Evolutionary conservation across 1,284 basidiomycete genomes (phyloP).

Genomic region (Cryptococcus sp.): DNA sequence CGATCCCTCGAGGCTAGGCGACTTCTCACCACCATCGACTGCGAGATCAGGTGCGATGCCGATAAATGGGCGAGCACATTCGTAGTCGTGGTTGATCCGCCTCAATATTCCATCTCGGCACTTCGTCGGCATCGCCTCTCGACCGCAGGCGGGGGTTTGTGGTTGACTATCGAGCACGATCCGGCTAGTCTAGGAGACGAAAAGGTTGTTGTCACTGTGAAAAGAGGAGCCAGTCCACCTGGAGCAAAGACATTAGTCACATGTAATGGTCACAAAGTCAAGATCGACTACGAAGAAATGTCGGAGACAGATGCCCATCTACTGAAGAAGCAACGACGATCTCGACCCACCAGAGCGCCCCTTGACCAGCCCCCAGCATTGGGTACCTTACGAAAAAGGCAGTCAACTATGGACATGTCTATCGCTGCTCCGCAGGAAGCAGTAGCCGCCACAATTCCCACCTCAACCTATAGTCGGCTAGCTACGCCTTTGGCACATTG

Average conservation of each 20-base stretch:
- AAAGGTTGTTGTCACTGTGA: constrained; percentile 65
- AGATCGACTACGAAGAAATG: constrained; percentile 87
- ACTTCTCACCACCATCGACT: constrained; percentile 60
- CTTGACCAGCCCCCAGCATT: constrained; percentile 85
- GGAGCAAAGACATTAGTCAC: constrained; percentile 69
- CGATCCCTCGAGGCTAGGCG: constrained; percentile 13
- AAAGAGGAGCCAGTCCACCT: constrained; percentile 56
- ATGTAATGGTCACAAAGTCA: constrained; percentile 82
- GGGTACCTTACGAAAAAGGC: constrained; percentile 58
- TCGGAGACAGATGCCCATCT: constrained; percentile 81
- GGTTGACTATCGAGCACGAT: constrained; percentile 90
- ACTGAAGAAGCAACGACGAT: constrained; percentile 75
- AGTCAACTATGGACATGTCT: constrained; percentile 27
- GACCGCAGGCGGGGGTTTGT: constrained; percentile 85
- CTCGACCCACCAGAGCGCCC: constrained; percentile 80
- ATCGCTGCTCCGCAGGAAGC: not conserved
- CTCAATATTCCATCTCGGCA: constrained; percentile 77
- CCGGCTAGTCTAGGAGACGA: constrained; percentile 70
- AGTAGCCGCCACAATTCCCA: not conserved
- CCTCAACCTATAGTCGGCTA: constrained; percentile 15
- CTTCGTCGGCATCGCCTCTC: constrained; percentile 84
- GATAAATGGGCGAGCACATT: constrained; percentile 85
- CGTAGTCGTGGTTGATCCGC: constrained; percentile 90
- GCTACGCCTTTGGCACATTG: constrained; percentile 60
- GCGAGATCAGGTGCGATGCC: constrained; percentile 89